Evolutionary conservation across 2,329 filamentous ascomycete genomes (phyloP).

Genomic region (Cercospora zeina): DNA sequence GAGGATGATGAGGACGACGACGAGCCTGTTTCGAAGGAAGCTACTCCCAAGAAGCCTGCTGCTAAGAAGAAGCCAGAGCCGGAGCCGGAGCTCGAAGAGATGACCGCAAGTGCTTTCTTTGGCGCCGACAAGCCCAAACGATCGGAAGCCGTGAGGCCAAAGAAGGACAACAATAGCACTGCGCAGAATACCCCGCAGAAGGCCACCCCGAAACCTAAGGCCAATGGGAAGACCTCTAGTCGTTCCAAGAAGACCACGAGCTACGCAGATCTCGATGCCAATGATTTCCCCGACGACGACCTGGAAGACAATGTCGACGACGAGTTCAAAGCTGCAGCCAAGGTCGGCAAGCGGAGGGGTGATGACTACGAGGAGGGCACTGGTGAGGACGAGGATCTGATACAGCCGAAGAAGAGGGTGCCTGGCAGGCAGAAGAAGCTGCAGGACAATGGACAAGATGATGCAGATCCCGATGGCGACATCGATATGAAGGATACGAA

Average conservation of each 20-base stretch:
- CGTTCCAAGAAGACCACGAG: slow-evolving; percentile 48
- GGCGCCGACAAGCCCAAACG: slow-evolving; percentile 57
- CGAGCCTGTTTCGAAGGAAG: slow-evolving; percentile 24
- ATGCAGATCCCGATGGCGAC: slow-evolving; percentile 48
- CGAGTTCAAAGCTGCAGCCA: slow-evolving; percentile 74
- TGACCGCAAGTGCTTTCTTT: slow-evolving; percentile 65
- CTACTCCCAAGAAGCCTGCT: slow-evolving; percentile 54
- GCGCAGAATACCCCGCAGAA: slow-evolving; percentile 44
- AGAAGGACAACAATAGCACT: slow-evolving; percentile 19
- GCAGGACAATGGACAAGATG: slow-evolving; percentile 43
- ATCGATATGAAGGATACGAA: slow-evolving; percentile 57
- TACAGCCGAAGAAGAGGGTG: slow-evolving; percentile 51
- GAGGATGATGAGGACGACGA: slow-evolving; percentile 74
- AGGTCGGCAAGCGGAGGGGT: slow-evolving; percentile 55
- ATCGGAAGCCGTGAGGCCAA: slow-evolving; percentile 42
- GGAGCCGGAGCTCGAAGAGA: slow-evolving; percentile 49
- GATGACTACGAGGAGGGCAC: slow-evolving; percentile 72
- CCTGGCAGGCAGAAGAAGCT: slow-evolving; percentile 36
- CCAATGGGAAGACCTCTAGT: slow-evolving; percentile 42
- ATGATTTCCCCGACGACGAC: slow-evolving; percentile 44
- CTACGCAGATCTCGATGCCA: slow-evolving; percentile 40
- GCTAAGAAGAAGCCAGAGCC: slow-evolving; percentile 45
- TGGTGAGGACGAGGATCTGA: slow-evolving; percentile 67
- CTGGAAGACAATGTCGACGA: slow-evolving; percentile 66
- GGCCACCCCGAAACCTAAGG: slow-evolving; percentile 41